Percentiles rank a stretch among this genome's conserved stretches.
Conservation (phyloP, 495 filamentous ascomycete species). For the Tetracladium setigerum region DNA sequence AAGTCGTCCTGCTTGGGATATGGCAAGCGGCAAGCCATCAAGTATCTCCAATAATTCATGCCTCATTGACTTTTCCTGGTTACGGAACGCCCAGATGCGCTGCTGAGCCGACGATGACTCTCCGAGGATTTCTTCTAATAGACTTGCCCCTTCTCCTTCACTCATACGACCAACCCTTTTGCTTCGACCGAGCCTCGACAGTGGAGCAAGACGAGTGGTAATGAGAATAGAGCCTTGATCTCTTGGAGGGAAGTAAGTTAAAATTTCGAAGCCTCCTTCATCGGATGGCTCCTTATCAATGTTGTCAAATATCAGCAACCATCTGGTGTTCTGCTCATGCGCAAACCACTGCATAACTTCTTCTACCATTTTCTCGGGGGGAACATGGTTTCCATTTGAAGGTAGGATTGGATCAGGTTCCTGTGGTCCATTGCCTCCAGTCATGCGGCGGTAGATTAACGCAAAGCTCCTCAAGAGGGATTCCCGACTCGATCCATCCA, state of each 20-base stretch:
- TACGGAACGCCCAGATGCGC: no score
- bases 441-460: neutral
- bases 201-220: slow-evolving; percentile 20
- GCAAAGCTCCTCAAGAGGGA: neutral
- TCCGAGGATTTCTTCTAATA: no score
- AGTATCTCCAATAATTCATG: no score
- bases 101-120: no score
- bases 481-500: neutral
- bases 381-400: no score
- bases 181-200: no score
- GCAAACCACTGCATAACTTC: slow-evolving; percentile 22
- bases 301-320: slow-evolving; percentile 36
- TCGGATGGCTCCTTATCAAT: slow-evolving; percentile 20
- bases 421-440: neutral
- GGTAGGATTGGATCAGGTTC: no score
- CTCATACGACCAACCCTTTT: no score
- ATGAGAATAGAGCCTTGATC: slow-evolving; percentile 28
- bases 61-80: no score
- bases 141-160: no score
- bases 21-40: neutral
- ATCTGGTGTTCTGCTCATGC: slow-evolving; percentile 24
- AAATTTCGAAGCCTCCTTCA: neutral
- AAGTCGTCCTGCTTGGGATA: neutral
- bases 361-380: slow-evolving; percentile 29
- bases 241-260: slow-evolving; percentile 28